Percentiles rank a stretch among this genome's conserved stretches.
Conservation (phyloP, 129 eudicot genomes). For the Silybum marianum region DNA sequence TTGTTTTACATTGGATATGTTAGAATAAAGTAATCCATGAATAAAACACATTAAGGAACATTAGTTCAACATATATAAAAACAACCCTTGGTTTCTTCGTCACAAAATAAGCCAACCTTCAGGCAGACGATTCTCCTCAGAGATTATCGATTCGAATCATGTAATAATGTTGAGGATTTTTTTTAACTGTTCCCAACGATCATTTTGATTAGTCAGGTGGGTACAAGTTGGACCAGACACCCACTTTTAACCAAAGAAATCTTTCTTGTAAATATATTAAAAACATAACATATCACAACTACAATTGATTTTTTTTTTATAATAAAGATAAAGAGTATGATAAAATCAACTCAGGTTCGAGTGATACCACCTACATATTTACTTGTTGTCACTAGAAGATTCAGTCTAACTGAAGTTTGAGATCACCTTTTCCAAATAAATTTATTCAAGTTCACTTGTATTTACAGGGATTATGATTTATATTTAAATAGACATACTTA, state of each 20-base stretch:
- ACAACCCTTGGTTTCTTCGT: background rate
- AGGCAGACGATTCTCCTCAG: no score
- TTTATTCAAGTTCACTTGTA: background rate
- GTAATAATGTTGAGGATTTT: no score
- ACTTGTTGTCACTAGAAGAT: background rate
- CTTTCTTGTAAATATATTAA: background rate
- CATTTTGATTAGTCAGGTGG: no score
- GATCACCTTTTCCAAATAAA: background rate
- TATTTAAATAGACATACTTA: background rate
- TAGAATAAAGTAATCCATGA: background rate
- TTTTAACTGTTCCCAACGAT: no score
- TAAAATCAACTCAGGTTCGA: background rate
- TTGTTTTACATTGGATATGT: background rate
- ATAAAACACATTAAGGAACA: background rate
- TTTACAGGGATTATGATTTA: background rate
- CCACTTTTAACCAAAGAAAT: no score
- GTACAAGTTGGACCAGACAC: no score
- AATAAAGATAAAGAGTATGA: no score
- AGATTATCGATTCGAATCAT: no score
- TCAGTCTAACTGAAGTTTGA: background rate
- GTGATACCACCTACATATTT: background rate
- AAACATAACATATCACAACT: background rate
- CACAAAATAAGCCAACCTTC: background rate
- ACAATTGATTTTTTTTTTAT: background rate
- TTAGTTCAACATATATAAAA: background rate